Conservation (phyloP, 208 protist species). For the Crithidia fasciculata region DNA sequence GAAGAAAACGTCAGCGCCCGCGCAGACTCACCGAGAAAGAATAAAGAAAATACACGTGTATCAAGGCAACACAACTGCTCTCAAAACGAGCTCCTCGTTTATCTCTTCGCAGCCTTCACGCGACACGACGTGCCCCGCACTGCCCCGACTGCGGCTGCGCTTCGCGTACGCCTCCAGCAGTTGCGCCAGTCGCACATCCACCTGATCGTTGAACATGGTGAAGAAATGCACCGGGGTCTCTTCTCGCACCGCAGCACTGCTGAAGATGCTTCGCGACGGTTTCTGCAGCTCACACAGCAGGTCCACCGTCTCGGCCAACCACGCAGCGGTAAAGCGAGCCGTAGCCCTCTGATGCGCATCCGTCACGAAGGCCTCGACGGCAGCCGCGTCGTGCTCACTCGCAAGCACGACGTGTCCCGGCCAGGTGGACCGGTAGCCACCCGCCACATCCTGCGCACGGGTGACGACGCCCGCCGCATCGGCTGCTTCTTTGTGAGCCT, state of each 20-base stretch:
- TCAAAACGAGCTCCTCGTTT: neutral
- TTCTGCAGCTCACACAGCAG: constrained; percentile 8
- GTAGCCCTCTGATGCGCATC: neutral
- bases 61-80: too few species aligned
- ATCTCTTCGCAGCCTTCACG: neutral
- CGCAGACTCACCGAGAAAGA: too few species aligned
- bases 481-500: neutral
- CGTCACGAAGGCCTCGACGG: constrained; percentile 6
- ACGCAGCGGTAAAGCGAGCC: constrained; percentile 13
- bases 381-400: neutral
- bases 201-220: constrained; percentile 28
- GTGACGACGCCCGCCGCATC: neutral
- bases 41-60: too few species aligned
- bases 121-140: too few species aligned
- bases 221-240: constrained; percentile 26
- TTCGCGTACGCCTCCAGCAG: constrained; percentile 25
- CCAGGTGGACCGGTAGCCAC: constrained; percentile 13
- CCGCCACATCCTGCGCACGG: neutral
- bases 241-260: neutral
- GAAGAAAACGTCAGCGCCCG: too few species aligned
- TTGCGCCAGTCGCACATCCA: constrained; percentile 29
- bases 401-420: neutral
- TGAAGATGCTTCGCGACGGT: neutral
- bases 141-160: neutral
- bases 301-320: constrained; percentile 27